Conservation (phyloP, 768 basidiomycete genomes). For the Cyclocybe aegerita region DNA sequence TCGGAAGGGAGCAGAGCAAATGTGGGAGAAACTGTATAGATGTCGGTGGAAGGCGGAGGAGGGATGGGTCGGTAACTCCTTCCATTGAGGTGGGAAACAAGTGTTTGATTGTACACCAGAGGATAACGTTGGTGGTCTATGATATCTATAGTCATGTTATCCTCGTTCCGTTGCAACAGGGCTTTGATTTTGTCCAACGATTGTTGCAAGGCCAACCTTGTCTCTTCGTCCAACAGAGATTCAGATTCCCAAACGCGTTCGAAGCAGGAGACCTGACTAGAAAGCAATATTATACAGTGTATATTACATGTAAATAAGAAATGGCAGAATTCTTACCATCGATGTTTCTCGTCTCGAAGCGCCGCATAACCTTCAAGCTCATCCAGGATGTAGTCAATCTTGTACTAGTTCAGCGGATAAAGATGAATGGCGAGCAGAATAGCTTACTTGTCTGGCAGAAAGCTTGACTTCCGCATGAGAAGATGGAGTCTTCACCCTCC, state of each 20-base stretch:
- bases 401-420: background rate
- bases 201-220: constrained; percentile 16
- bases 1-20: constrained; percentile 47
- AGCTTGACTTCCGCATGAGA: constrained; percentile 29
- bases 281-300: background rate
- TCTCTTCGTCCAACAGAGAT: constrained; percentile 16
- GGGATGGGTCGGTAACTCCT: constrained; percentile 23
- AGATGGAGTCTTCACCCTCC: constrained; percentile 37
- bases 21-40: constrained; percentile 38
- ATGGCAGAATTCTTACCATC: constrained; percentile 30
- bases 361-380: constrained; percentile 46
- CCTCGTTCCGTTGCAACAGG: constrained; percentile 7
- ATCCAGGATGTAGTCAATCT: constrained; percentile 50
- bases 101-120: constrained; percentile 40
- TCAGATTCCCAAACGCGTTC: constrained; percentile 54
- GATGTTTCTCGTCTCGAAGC: constrained; percentile 34
- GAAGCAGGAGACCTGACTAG: constrained; percentile 54
- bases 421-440: background rate
- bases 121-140: constrained; percentile 40
- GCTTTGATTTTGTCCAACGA: constrained; percentile 22
- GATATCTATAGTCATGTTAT: constrained; percentile 24
- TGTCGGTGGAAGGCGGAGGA: constrained; percentile 27
- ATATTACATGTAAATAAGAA: background rate
- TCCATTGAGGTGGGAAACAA: constrained; percentile 28
- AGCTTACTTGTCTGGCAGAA: constrained; percentile 38